These are phyloP conservation scores for Sungouiella blattae DNA, from an alignment of 805 yeast genomes.

Conservation along the genomic window DNA sequence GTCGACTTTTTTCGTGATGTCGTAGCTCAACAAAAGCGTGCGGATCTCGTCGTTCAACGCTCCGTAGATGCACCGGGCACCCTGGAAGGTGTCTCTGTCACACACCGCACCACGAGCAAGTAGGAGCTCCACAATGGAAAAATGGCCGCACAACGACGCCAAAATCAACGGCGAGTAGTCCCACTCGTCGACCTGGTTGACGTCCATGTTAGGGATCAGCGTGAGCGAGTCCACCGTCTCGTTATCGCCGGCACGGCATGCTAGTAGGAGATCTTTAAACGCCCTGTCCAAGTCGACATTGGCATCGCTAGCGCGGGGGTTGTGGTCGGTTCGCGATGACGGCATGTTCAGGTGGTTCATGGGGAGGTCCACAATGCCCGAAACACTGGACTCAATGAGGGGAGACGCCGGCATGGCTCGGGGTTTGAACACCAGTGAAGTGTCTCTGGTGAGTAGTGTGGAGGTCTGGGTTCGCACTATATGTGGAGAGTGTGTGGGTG, in stretches of 20 bases:
- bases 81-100: slow-evolving; percentile 79
- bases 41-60: slow-evolving; percentile 69
- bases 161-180: slow-evolving; percentile 73
- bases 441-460: no score
- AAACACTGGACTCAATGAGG: no score
- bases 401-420: no score
- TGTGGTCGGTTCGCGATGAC: slow-evolving; percentile 1
- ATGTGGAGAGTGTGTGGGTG: no score
- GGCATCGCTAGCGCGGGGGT: neutral
- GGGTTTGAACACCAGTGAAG: no score
- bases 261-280: slow-evolving; percentile 51
- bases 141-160: slow-evolving; percentile 75
- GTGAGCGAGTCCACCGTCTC: slow-evolving; percentile 60
- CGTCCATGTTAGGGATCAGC: slow-evolving; percentile 34
- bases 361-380: no score
- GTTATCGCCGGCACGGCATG: slow-evolving; percentile 67
- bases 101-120: slow-evolving; percentile 68
- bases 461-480: no score
- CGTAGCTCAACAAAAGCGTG: slow-evolving; percentile 53
- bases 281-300: no score
- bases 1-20: slow-evolving; percentile 67
- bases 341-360: slow-evolving; percentile 9
- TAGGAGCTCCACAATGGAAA: slow-evolving; percentile 55
- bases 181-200: slow-evolving; percentile 62
- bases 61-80: slow-evolving; percentile 72